Base-by-base conservation (phyloP, 2,329 filamentous ascomycete genomes). In the Aspergillus udagawae region DNA sequence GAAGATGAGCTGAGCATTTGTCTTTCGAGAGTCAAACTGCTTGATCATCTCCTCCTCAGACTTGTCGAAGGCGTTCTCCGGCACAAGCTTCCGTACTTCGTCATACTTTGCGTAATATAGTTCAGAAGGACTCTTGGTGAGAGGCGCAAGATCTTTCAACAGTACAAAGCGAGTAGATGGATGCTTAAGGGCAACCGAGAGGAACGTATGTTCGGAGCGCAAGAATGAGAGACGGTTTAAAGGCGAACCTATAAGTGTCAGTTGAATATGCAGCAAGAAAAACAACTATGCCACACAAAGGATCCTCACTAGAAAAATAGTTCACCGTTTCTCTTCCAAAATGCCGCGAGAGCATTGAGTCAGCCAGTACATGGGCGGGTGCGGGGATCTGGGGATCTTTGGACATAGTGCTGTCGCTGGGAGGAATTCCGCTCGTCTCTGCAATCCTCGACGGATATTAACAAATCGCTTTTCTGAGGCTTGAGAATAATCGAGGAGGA, bases 141-240 rank as follows among this genome's bases (percentile, higher is more conserved):
- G 82, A 1, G 93, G 92, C 27, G 87, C 85, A 54, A 96, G 83
- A 66, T 90, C 80, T 70, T 92, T 87, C 73, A 96, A 84, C 49
- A 93, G 83, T 50, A 99, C 74, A 76, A 97, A 96, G 29, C 71
- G 75, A 41, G 78, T 71, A 4, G 76, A 72, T 4, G 77, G 75
- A 63, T 82, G 79, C 51, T 72, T 75, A 53, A 82, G 67, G 23
- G 80, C 80, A 47, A 72, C 69, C n/a, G 75, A 75, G 45, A 81
- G 73, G 64, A 81, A 81, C 28, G 72, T 58, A 58, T 80, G 72
- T 49, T 81, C 77, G 28, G 73, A 71, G 21, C 79, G 77, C 49
- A 81, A 67, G 61, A 81, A 81, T 0, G 79, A 80, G 9, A 81
- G 67, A 42, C 79, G 76, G 61, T 81, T 81, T 48, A 81, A 63